phyloP scores from a whole-genome alignment of 2,329 filamentous ascomycete genomes.

The Arthrobotrys conoides region DNA sequence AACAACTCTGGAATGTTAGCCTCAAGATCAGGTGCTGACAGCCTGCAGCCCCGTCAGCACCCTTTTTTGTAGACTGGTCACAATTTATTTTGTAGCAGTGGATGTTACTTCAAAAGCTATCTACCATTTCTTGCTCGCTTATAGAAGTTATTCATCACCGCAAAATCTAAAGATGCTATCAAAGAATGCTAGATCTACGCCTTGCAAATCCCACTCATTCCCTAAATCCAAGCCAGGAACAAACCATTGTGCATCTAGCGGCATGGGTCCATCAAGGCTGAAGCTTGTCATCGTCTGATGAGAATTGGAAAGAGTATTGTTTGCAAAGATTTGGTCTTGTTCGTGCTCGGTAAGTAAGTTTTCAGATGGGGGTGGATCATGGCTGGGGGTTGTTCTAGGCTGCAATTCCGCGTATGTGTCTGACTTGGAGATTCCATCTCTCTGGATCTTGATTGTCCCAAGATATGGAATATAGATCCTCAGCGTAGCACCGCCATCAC shows the following conservation, averaged over 20 bases:
- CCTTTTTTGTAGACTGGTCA: no score
- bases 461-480: conserved; percentile 69
- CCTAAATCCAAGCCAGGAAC: conserved; percentile 3
- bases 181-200: conserved; percentile 66
- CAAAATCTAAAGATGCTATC: conserved; percentile 60
- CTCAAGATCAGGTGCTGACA: no score
- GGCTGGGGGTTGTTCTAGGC: background rate
- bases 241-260: background rate
- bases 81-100: no score
- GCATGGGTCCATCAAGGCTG: background rate
- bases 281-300: background rate
- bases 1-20: no score
- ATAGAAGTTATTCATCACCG: background rate
- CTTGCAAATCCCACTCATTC: conserved; percentile 66
- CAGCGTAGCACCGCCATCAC: conserved; percentile 63
- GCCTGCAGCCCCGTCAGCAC: no score
- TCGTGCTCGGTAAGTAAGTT: background rate
- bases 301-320: background rate
- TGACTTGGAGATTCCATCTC: conserved; percentile 39
- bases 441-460: conserved; percentile 67
- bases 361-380: background rate
- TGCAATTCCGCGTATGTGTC: background rate
- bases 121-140: no score
- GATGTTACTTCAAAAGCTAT: no score
- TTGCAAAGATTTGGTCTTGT: background rate